Evolutionary conservation across 2,329 filamentous ascomycete species (phyloP).

Genomic region (Colletotrichum incanum): DNA sequence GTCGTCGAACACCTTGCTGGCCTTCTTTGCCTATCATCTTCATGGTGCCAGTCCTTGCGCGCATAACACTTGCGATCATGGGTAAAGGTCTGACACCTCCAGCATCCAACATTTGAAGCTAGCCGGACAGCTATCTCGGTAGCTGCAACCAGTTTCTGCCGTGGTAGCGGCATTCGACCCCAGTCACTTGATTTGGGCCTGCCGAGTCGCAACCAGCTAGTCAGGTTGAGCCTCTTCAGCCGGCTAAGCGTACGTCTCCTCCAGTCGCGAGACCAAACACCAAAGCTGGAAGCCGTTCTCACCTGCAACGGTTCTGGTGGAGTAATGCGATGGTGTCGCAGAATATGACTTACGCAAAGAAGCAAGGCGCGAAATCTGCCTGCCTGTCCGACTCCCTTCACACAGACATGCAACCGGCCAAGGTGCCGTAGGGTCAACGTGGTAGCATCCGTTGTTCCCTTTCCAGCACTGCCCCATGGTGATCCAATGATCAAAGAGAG

Average conservation of each 20-base stretch:
- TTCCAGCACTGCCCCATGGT: constrained; percentile 26
- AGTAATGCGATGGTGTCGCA: constrained; percentile 14
- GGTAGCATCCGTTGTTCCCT: constrained; percentile 27
- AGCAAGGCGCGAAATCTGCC: constrained; percentile 35
- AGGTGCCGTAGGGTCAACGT: constrained; percentile 30
- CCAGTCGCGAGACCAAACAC: constrained; percentile 23
- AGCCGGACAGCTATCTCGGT: constrained; percentile 17
- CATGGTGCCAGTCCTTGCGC: constrained; percentile 14
- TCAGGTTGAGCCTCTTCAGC: constrained; percentile 33
- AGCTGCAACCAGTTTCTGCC: constrained; percentile 17
- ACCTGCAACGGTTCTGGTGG: neutral
- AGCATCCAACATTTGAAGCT: constrained; percentile 1
- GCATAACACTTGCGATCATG: constrained; percentile 12
- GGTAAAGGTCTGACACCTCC: constrained; percentile 10
- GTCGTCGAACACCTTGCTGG: neutral
- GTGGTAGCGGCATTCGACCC: constrained; percentile 9
- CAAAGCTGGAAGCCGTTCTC: constrained; percentile 25
- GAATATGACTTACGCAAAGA: constrained; percentile 34
- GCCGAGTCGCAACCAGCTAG: constrained; percentile 17
- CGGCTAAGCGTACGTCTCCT: constrained; percentile 9
- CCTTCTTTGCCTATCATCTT: neutral
- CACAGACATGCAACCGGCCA: constrained; percentile 36
- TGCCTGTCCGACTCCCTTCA: constrained; percentile 28
- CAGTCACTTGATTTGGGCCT: constrained; percentile 6
- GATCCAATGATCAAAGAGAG: constrained; percentile 25